Percentiles rank a stretch among this genome's conserved stretches.
These are phyloP conservation scores for Thelonectria discophora DNA, from an alignment of 2,329 filamentous ascomycete species.

Conservation along the genomic window DNA sequence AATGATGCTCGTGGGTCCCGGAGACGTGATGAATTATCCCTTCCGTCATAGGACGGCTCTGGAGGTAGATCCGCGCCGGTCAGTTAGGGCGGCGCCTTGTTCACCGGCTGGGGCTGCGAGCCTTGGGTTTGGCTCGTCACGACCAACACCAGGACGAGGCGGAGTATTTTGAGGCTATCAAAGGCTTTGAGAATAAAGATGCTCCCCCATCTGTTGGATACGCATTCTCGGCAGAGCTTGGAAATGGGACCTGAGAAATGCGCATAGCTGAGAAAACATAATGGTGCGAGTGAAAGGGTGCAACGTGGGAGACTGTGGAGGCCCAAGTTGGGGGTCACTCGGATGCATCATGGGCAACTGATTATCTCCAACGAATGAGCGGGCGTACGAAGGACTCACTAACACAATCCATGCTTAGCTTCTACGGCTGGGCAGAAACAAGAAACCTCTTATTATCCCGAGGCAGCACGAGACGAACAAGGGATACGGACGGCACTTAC, in stretches of 20 bases:
- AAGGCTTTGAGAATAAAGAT: conserved; percentile 1
- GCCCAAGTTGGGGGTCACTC: conserved; percentile 34
- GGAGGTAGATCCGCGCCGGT: conserved; percentile 25
- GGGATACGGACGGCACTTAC: conserved; percentile 12
- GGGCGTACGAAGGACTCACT: neutral
- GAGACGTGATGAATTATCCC: conserved; percentile 33
- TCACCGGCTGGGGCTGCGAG: conserved; percentile 10
- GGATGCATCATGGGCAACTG: conserved; percentile 26
- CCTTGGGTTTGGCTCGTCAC: conserved; percentile 13
- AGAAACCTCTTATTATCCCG: neutral
- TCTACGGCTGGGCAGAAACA: neutral
- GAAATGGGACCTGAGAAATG: conserved; percentile 23
- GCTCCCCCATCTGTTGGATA: conserved; percentile 6
- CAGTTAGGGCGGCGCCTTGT: conserved; percentile 9
- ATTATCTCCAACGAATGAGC: conserved; percentile 21
- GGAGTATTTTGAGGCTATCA: conserved; percentile 9
- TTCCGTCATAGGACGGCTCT: conserved; percentile 21
- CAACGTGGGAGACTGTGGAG: conserved; percentile 37
- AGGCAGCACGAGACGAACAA: neutral
- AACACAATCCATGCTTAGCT: no score
- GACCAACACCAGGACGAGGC: conserved; percentile 9
- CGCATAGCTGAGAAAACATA: conserved; percentile 24
- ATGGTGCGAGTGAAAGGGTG: conserved; percentile 34
- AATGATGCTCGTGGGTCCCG: conserved; percentile 35
- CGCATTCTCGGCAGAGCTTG: no score